Base-by-base conservation (phyloP, 2,329 filamentous ascomycete species). In the Xylaria hypoxylon region DNA sequence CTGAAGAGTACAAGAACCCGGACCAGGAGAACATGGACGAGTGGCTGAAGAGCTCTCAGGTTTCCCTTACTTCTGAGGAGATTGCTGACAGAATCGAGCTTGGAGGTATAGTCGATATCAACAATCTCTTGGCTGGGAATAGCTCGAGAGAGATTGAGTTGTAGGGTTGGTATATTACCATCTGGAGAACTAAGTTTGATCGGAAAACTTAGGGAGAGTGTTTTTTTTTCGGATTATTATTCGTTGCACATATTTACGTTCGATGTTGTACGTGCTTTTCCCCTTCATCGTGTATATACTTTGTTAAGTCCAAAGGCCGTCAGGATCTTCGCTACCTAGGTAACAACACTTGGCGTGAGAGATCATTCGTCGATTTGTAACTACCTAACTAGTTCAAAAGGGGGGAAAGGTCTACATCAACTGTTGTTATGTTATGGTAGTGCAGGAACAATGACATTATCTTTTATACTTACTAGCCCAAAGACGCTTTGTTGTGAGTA, bases 1-100 rank as follows among this genome's bases (percentile, higher is more conserved):
- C 70, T n/a, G 62, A 31, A 48, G 67, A 62, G 15, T 78, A 72
- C 67, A 62, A 60, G 58, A 68, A 59, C n/a, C 70, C 69, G 5
- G 74, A 75, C 24, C 69, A 72, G 50, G 47, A 60, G 40, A 64
- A 56, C 28, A 56, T 75, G 62, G 65, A 70, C 11, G 64, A 65
- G 47, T 73, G 70, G 72, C 60, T 74, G 28, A 62, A 69, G 22
- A 70, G 61, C 59, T 67, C 62, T 26, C 57, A 35, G 45, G 53
- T 68, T n/a, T 66, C 67, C 8, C 52, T 67, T 19, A 64, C 61
- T 28, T 56, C 70, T 22, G 66, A 67, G 51, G 59, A 68, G 61
- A 67, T 72, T 15, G 62, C 70, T 22, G 64, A 73, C 1, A 67
- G 65, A 2, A 57, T 73, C n/a, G 66, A 73, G 52, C 61, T 64